phyloP scores from a whole-genome alignment of 805 yeast species.

The Pichia heedii region DNA sequence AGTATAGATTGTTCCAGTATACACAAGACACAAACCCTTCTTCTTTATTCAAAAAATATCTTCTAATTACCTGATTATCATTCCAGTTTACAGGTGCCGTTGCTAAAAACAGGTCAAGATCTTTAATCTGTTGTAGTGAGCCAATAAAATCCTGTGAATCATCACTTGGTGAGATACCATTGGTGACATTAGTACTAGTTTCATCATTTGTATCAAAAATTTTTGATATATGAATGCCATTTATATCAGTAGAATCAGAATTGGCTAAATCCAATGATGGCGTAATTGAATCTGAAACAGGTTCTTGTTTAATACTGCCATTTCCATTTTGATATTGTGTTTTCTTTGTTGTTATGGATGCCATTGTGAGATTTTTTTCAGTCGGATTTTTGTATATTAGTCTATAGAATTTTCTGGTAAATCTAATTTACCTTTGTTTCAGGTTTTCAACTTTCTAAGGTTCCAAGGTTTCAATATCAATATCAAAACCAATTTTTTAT shows the following conservation, averaged over 20 bases:
- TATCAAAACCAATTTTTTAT: no score
- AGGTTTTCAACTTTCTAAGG: no score
- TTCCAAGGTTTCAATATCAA: no score
- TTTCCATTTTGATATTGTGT: not conserved
- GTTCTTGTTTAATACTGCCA: not conserved
- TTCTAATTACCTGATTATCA: conserved; percentile 73
- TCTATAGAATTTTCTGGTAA: no score
- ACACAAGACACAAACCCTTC: conserved; percentile 93
- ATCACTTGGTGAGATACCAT: not conserved
- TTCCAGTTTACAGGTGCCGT: conserved; percentile 96
- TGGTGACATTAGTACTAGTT: no score
- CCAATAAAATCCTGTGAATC: conserved; percentile 4
- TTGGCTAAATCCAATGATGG: not conserved
- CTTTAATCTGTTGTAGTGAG: conserved; percentile 66
- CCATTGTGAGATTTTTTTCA: no score
- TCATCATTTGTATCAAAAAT: no score
- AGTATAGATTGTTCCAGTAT: conserved; percentile 82
- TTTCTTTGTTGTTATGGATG: not conserved
- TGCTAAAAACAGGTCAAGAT: conserved; percentile 74
- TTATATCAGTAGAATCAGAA: not conserved
- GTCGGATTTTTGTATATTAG: no score
- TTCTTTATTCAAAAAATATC: conserved; percentile 77
- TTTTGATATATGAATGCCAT: no score
- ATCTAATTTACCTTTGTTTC: no score
- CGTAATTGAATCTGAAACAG: not conserved